Evolutionary conservation across 768 basidiomycete species (phyloP).

Genomic region (Floccularia luteovirens): DNA sequence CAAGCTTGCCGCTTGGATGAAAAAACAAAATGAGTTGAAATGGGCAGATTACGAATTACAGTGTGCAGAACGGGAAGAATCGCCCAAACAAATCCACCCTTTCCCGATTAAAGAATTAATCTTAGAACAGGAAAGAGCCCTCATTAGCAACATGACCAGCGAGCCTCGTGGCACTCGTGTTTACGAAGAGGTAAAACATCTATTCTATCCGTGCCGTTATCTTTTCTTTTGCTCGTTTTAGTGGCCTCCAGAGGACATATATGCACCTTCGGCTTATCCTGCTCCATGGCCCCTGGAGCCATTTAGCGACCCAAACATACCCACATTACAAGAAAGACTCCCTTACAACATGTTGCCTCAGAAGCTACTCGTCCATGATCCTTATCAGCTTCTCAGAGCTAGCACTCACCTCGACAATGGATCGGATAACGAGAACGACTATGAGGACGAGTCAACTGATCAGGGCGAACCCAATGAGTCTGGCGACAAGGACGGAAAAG

Average conservation of each 20-base stretch:
- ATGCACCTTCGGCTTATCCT: constrained; percentile 27
- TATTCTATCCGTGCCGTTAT: not conserved
- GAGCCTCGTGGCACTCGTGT: not conserved
- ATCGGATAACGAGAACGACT: not conserved
- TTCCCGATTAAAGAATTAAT: constrained; percentile 19
- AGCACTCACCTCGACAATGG: not conserved
- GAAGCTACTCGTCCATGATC: constrained; percentile 36
- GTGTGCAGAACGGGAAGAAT: constrained; percentile 25
- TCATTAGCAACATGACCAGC: not conserved
- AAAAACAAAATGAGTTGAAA: constrained; percentile 21
- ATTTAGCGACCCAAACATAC: constrained; percentile 14
- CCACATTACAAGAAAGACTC: constrained; percentile 22
- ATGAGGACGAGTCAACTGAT: not conserved
- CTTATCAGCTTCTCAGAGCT: constrained; percentile 23
- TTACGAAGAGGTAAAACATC: not conserved
- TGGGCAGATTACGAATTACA: constrained; percentile 22
- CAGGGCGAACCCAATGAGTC: not conserved
- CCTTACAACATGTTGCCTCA: constrained; percentile 27
- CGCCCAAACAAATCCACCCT: constrained; percentile 20
- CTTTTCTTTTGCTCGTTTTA: not conserved
- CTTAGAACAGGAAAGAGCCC: constrained; percentile 8
- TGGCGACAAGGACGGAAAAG: not conserved
- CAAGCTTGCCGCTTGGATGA: constrained; percentile 27
- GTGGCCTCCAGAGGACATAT: constrained; percentile 14
- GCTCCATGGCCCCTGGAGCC: constrained; percentile 32